Evolutionary conservation across 179 eudicot genomes (phyloP), one percentile per base, ranked within the genome.

Genomic region (Carnegiea gigantea): DNA sequence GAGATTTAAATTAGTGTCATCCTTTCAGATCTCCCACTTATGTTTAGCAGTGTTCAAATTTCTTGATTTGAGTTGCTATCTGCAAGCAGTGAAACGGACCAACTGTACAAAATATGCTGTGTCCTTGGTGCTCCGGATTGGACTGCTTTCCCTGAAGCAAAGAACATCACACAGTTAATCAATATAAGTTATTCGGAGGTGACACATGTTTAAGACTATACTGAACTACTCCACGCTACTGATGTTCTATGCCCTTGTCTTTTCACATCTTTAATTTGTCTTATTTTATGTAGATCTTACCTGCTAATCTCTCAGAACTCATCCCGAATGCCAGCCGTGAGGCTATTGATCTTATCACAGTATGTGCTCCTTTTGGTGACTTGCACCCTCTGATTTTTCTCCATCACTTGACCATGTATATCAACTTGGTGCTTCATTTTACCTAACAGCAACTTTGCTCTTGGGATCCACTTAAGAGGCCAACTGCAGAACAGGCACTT

Each of bases 401-500:
- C 12, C 21, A 12, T 15, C 68, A 14, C 70, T 49, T 78, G 53
- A 28, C 70, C 48, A n/a, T 51, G 51, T 43, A 65, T 43, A 24
- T 78, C 62, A 54, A 78, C 46, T 14, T 71, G 44, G 8, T 73
- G 24, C 59, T 68, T 65, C 40, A 62, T 40, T 78, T 79, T 26
- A 62, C 23, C 71, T 6, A 0, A 68, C 89, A 94, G 98, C 92
- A 86, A 89, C 93, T 95, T 43, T 94, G 91, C 79, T 92, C 95
- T 54, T 96, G 99, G 99, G 98, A 96, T 84, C 97, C 99, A 74
- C 79, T 80, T 65, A 89, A 84, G 82, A 93, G 99, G 86, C 99
- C 99, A 84, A 94, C 99, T 75, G 97, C 99, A 53, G 97, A 92
- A 20, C 92, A 94, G 77, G 88, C 90, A 79, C 82, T 96, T 77